phyloP scores from a whole-genome alignment of 2,329 filamentous ascomycete species.

The Beauveria pseudobassiana region DNA sequence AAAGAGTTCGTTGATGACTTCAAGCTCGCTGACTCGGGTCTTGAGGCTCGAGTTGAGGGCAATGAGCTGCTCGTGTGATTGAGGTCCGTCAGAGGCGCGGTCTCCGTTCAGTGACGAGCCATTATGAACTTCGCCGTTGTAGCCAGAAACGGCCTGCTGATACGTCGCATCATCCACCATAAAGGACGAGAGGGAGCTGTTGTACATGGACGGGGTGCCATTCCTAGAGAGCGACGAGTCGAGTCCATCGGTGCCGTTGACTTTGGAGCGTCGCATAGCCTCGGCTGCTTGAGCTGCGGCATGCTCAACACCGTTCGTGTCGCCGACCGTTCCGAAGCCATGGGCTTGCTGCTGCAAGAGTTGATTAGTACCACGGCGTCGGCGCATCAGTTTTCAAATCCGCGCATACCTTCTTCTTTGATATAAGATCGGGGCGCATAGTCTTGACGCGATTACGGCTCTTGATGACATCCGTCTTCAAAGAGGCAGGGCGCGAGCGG shows the following conservation, averaged over 20 bases:
- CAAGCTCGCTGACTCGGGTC: conserved; percentile 89
- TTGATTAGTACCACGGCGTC: not conserved
- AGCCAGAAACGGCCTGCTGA: conserved; percentile 50
- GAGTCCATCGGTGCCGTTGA: conserved; percentile 66
- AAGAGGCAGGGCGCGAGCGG: conserved; percentile 82
- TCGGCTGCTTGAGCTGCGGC: conserved; percentile 48
- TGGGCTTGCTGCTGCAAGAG: conserved; percentile 26
- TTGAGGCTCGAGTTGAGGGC: conserved; percentile 81
- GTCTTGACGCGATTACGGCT: conserved; percentile 97
- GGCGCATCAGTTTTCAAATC: not conserved
- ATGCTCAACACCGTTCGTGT: conserved; percentile 54
- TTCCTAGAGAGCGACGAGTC: conserved; percentile 75
- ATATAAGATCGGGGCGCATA: conserved; percentile 64
- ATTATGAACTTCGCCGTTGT: conserved; percentile 45
- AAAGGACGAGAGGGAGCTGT: conserved; percentile 71
- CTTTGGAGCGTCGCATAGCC: conserved; percentile 56
- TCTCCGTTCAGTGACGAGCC: conserved; percentile 47
- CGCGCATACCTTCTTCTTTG: conserved; percentile 69
- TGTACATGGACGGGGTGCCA: conserved; percentile 68
- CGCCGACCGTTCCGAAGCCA: conserved; percentile 31
- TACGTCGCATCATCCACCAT: conserved; percentile 62
- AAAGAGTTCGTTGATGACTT: conserved; percentile 86
- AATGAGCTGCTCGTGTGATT: conserved; percentile 72
- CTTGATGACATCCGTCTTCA: conserved; percentile 99
- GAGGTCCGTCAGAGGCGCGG: conserved; percentile 61